phyloP scores from a whole-genome alignment of 164 flowering plant genomes.

The Magnolia changhungtana region DNA sequence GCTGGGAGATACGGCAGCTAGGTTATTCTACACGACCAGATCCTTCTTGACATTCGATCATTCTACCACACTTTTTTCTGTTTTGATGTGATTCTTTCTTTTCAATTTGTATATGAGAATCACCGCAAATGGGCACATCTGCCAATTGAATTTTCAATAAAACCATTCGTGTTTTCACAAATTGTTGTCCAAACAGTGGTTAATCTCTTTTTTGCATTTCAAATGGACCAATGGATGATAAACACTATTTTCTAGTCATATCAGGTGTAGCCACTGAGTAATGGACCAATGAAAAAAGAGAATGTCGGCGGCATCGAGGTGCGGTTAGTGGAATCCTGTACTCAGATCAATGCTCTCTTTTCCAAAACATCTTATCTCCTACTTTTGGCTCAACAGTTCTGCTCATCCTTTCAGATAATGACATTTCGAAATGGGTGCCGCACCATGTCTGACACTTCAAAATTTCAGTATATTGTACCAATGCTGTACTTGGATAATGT shows the following conservation, averaged over 20 bases:
- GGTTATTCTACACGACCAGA: conserved; percentile 39
- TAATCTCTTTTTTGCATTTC: background rate
- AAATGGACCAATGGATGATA: background rate
- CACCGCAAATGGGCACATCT: conserved; percentile 4
- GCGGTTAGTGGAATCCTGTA: background rate
- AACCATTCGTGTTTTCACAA: background rate
- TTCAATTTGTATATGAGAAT: conserved; percentile 10
- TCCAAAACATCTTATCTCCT: background rate
- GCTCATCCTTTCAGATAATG: background rate
- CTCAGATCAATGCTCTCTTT: background rate
- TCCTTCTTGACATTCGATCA: conserved; percentile 23
- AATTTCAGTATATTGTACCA: background rate
- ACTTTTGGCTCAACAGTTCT: background rate
- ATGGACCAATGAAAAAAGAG: background rate
- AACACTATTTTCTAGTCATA: background rate
- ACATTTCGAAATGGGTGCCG: background rate
- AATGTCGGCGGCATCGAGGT: background rate
- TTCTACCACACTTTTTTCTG: background rate
- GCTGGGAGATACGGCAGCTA: conserved; percentile 70
- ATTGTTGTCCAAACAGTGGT: background rate
- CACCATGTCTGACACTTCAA: background rate
- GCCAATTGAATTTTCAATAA: conserved; percentile 6
- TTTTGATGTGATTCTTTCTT: conserved; percentile 9
- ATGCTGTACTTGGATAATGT: background rate
- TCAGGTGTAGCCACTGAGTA: conserved; percentile 2